phyloP scores from a whole-genome alignment of 257 asterid species.

The Solanum appendiculatum region DNA sequence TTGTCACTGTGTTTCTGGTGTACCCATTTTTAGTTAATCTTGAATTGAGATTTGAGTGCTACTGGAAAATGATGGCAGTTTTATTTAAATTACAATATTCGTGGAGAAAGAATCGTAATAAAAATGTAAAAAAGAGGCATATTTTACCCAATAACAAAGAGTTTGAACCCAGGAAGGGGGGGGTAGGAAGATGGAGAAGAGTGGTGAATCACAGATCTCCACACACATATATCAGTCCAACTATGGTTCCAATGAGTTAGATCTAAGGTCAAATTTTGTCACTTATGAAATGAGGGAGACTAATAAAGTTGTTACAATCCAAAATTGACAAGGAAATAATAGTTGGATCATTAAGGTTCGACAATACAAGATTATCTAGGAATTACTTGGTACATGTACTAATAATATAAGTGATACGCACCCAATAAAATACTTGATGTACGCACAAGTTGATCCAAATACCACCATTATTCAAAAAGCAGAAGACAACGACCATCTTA shows the following conservation, averaged over 20 bases:
- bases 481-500: background rate
- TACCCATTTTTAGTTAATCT: background rate
- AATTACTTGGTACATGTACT: background rate
- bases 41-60: background rate
- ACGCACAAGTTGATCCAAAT: background rate
- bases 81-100: too few species aligned
- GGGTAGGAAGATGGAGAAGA: background rate
- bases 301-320: background rate
- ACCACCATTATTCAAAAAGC: background rate
- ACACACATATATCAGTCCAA: too few species aligned
- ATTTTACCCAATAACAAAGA: background rate
- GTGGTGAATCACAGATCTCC: background rate
- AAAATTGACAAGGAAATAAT: background rate
- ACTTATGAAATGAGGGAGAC: background rate
- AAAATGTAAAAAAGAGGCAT: too few species aligned
- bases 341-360: background rate
- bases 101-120: background rate
- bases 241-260: background rate
- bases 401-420: background rate
- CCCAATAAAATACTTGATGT: background rate
- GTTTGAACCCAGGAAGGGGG: background rate
- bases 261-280: background rate
- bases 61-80: background rate
- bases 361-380: background rate
- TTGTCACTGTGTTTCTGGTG: background rate